Percentiles rank a stretch among this genome's conserved stretches.
Evolutionary conservation across 2,329 filamentous ascomycete genomes (phyloP).

Genomic region (Chaetomiaceae sp.): DNA sequence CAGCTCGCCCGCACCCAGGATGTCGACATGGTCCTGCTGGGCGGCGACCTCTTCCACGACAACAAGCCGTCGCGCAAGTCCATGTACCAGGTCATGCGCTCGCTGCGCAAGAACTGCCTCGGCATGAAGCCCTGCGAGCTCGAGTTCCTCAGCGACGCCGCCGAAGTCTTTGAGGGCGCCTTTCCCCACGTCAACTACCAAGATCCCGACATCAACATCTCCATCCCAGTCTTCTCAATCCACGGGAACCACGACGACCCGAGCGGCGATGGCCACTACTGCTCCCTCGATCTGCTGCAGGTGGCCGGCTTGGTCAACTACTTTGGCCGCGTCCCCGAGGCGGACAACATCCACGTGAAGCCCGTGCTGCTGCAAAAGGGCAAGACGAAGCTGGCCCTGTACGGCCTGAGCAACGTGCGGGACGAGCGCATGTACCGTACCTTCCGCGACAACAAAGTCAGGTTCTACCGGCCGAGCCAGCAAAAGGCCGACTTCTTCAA

Average conservation of each 20-base stretch:
- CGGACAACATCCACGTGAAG: constrained; percentile 89
- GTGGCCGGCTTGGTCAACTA: constrained; percentile 92
- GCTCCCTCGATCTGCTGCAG: constrained; percentile 86
- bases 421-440: constrained; percentile 93
- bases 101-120: constrained; percentile 85
- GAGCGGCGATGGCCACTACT: constrained; percentile 89
- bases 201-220: constrained; percentile 93
- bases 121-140: constrained; percentile 94
- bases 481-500: constrained; percentile 95
- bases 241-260: constrained; percentile 98
- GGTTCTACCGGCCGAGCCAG: constrained; percentile 78
- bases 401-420: constrained; percentile 91
- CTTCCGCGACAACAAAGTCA: constrained; percentile 88
- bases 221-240: constrained; percentile 96
- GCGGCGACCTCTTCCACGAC: constrained; percentile 94
- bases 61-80: constrained; percentile 95
- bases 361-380: constrained; percentile 93
- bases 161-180: constrained; percentile 81
- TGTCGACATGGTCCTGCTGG: constrained; percentile 96
- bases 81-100: constrained; percentile 96
- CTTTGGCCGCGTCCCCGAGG: constrained; percentile 85
- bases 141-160: constrained; percentile 89
- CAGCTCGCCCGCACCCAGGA: constrained; percentile 78
- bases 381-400: constrained; percentile 84
- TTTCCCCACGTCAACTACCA: constrained; percentile 98